A percentile compares a stretch with the other conserved stretches of the same genome.
Conservation (phyloP, 495 filamentous ascomycete genomes). For the Hamigera avellanea region DNA sequence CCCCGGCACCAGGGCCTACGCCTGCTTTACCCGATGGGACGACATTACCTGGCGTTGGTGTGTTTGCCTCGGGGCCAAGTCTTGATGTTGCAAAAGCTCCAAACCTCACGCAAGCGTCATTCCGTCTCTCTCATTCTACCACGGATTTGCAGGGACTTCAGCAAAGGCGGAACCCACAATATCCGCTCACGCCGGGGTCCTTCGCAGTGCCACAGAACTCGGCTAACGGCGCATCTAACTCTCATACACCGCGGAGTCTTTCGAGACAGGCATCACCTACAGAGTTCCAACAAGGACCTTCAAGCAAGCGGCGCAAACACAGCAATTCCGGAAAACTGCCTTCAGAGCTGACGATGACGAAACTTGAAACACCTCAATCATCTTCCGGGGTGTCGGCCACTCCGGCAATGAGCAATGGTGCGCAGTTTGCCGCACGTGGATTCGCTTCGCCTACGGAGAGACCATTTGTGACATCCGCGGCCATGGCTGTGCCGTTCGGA, state of each 20-base stretch:
- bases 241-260: conserved; percentile 48
- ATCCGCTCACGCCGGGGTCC: conserved; percentile 23
- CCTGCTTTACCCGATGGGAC: conserved; percentile 30
- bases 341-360: conserved; percentile 67
- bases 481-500: conserved; percentile 37
- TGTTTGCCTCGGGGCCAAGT: conserved; percentile 29
- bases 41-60: conserved; percentile 31
- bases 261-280: conserved; percentile 63
- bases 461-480: conserved; percentile 34
- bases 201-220: conserved; percentile 24
- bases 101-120: conserved; percentile 12
- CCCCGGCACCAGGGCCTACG: conserved; percentile 22
- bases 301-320: conserved; percentile 63
- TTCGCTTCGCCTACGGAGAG: conserved; percentile 35
- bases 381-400: conserved; percentile 13
- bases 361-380: conserved; percentile 45
- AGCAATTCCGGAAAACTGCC: conserved; percentile 58
- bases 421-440: conserved; percentile 27
- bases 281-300: conserved; percentile 42
- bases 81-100: conserved; percentile 16
- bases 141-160: conserved; percentile 45
- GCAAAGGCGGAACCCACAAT: conserved; percentile 35
- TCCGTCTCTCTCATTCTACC: conserved; percentile 24
- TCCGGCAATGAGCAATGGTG: conserved; percentile 20
- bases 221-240: conserved; percentile 31